Evolutionary conservation across 495 filamentous ascomycete species (phyloP), one percentile per base, ranked within the genome.

Genomic region (Tetracladium marchalianum): DNA sequence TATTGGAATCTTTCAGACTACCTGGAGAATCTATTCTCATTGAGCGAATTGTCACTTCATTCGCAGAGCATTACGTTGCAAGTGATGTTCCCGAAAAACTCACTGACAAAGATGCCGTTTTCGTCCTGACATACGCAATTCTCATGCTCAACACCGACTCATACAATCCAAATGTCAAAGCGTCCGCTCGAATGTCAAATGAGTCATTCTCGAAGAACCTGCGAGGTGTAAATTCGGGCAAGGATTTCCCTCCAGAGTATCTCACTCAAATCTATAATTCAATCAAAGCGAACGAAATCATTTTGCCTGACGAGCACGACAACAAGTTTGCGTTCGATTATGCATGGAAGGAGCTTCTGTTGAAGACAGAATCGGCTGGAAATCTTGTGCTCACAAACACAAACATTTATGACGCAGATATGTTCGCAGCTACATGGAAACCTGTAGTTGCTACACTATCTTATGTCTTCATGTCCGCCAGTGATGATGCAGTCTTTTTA

Each of bases 381-480:
- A 76, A 85, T 39, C 65, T 95, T 44, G 67, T 81, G 1, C 69
- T 93, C 36, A 94, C 89, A 57, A 75, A 95, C 51, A 95, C 90
- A 12, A 99, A 96, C 60, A 78, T 92, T 31, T 97, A 83, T 65
- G 92, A 99, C 64, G 85, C 89, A 6, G 86, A 97, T 57, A 96
- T 99, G 88, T 97, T 99, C 60, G 80, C 82, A 45, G 85, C 90
- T 31, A 95, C 89, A 4, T 99, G 92, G 92, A 89, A 81, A 63
- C 87, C 92, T 7, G 84, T 97, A 49, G 74, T 99, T 11, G 87
- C 93, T 12, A 96, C 93, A 1, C 70, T 99, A 35, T 92, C 90
- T 2, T 99, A 96, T 59, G 92, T 97, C 12, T 99, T 99, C 66
- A 90, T 97, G 83, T 97, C 92, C 39, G 92, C 92, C 31, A 94